Evolutionary conservation across 2,329 filamentous ascomycete species (phyloP).

Genomic region (Talaromyces sp.): DNA sequence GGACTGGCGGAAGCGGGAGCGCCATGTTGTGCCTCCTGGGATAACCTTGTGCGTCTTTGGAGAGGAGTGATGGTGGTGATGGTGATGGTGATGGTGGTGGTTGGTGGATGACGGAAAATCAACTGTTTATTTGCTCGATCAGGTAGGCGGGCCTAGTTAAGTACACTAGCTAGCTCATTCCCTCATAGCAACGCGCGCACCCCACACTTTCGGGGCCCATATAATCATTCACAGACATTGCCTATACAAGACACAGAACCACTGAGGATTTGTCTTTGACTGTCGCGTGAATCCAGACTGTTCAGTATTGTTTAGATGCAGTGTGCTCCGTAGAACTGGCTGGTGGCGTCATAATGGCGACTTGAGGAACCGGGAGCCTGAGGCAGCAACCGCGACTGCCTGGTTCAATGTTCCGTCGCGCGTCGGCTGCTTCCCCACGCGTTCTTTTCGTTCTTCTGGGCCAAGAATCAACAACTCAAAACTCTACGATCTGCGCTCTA

Average conservation of each 20-base stretch:
- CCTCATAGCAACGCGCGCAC: neutral
- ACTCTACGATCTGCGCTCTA: neutral
- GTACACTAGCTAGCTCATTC: neutral
- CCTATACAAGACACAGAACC: neutral
- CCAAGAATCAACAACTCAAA: neutral
- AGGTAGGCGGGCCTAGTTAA: neutral
- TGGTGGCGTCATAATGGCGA: neutral
- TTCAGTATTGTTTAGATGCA: neutral
- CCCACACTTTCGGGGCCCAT: neutral
- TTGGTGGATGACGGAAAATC: neutral
- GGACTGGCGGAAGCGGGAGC: conserved; percentile 61
- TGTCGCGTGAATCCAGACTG: neutral
- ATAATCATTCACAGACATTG: neutral
- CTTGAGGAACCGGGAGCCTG: neutral
- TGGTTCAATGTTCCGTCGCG: neutral
- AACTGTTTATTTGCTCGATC: neutral
- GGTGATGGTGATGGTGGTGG: neutral
- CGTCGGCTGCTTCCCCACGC: neutral
- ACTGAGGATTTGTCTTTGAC: neutral
- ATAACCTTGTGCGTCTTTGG: neutral
- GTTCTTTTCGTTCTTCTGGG: neutral
- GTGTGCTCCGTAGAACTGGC: neutral
- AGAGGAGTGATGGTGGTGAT: neutral
- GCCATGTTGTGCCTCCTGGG: conserved; percentile 48
- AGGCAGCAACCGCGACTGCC: neutral